A percentile compares a stretch with the other conserved stretches of the same genome.
These are phyloP conservation scores for Botrytis porri DNA, from an alignment of 2,329 filamentous ascomycete species.

Conservation along the genomic window DNA sequence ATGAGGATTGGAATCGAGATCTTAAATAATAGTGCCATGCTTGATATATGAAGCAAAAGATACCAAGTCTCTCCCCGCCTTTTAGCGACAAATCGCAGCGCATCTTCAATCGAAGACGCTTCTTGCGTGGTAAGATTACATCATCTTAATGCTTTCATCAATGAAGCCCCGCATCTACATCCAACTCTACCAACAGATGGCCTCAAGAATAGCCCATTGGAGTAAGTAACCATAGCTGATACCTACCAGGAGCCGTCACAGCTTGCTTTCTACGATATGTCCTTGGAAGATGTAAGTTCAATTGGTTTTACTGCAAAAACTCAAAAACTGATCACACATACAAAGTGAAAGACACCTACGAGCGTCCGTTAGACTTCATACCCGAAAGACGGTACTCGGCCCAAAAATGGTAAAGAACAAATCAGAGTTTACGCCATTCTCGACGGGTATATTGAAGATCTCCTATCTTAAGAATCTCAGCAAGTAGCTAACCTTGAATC, in stretches of 20 bases:
- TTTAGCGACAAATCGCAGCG: too few relatives aligned
- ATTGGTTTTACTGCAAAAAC: neutral
- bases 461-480: neutral
- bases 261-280: conserved; percentile 18
- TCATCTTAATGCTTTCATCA: conserved; percentile 25
- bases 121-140: neutral
- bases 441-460: conserved; percentile 25
- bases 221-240: conserved; percentile 32
- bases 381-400: conserved; percentile 36
- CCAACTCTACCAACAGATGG: conserved; percentile 23
- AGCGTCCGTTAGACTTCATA: conserved; percentile 27
- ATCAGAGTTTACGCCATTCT: conserved; percentile 35
- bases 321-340: neutral
- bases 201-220: conserved; percentile 38
- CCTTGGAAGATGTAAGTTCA: conserved; percentile 21
- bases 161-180: conserved; percentile 23
- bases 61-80: too few relatives aligned
- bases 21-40: neutral
- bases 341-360: neutral
- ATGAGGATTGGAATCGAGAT: neutral
- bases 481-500: neutral
- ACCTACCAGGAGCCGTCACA: conserved; percentile 22
- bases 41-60: neutral
- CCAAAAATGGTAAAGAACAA: conserved; percentile 29
- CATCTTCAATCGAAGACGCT: neutral